These are phyloP conservation scores for Scheffersomyces illinoinensis DNA, from an alignment of 1,139 yeast species.

Conservation along the genomic window DNA sequence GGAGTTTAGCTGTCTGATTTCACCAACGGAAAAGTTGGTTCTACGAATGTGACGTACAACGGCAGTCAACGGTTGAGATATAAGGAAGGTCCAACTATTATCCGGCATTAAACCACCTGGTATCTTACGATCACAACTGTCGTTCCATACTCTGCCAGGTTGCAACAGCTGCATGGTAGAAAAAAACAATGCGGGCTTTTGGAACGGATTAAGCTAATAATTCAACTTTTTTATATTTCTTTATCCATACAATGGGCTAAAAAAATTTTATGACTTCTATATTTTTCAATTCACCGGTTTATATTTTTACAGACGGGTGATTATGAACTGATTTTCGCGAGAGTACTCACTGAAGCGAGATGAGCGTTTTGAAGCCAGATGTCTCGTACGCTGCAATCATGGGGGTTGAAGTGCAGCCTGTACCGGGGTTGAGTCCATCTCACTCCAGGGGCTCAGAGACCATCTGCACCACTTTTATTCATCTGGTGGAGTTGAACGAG, in stretches of 20 bases:
- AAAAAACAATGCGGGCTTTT: not conserved
- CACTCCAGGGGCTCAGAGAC: not conserved
- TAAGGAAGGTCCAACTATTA: not conserved
- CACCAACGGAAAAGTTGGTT: not conserved
- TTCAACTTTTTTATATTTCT: too few relatives aligned
- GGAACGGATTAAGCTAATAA: not conserved
- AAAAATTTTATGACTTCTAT: too few relatives aligned
- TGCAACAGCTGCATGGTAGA: not conserved
- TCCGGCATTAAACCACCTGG: not conserved
- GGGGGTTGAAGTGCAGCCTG: not conserved
- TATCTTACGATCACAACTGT: not conserved
- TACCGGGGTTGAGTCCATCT: not conserved
- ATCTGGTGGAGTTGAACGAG: not conserved
- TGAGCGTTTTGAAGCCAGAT: not conserved
- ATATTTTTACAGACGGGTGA: not conserved
- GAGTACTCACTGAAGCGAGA: not conserved
- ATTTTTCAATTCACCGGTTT: not conserved
- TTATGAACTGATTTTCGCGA: not conserved
- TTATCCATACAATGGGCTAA: too few relatives aligned
- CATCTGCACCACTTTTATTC: not conserved
- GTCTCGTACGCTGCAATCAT: not conserved
- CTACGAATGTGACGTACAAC: not conserved
- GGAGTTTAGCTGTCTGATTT: too few relatives aligned
- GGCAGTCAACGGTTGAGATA: not conserved
- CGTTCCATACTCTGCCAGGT: not conserved